Conservation (phyloP, 1,284 basidiomycete species). For the Bjerkandera adusta region DNA sequence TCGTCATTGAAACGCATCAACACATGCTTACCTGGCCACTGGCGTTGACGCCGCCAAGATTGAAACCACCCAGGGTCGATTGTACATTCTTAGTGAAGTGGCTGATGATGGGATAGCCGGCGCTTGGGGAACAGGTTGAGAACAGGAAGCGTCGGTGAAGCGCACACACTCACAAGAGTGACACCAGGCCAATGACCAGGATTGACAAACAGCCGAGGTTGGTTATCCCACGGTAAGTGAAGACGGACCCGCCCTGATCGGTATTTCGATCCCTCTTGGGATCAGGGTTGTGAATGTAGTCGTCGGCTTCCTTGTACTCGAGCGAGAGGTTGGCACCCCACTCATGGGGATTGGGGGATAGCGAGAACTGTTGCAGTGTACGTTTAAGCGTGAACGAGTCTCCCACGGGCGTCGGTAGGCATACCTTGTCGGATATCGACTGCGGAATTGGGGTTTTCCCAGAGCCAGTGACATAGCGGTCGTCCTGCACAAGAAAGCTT, state of each 20-base stretch:
- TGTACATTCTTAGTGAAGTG: slow-evolving; percentile 54
- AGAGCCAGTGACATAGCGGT: slow-evolving; percentile 37
- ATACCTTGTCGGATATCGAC: slow-evolving; percentile 39
- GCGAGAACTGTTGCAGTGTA: slow-evolving; percentile 51
- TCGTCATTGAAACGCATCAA: neutral
- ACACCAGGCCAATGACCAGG: slow-evolving; percentile 58
- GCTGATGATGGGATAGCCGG: slow-evolving; percentile 79
- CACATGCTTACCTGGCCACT: slow-evolving; percentile 62
- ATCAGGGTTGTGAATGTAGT: slow-evolving; percentile 76
- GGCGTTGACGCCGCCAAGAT: slow-evolving; percentile 79
- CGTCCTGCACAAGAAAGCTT: slow-evolving; percentile 32
- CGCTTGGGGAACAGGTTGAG: slow-evolving; percentile 46
- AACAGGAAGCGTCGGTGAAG: neutral
- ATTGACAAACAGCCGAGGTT: slow-evolving; percentile 79
- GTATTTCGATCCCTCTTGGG: slow-evolving; percentile 67
- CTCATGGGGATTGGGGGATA: slow-evolving; percentile 67
- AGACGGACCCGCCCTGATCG: slow-evolving; percentile 62
- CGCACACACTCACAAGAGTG: slow-evolving; percentile 63
- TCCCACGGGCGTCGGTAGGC: neutral
- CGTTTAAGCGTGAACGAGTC: slow-evolving; percentile 1
- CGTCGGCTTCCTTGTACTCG: slow-evolving; percentile 59
- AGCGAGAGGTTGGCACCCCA: slow-evolving; percentile 71
- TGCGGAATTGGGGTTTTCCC: slow-evolving; percentile 23
- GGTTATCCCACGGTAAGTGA: slow-evolving; percentile 69
- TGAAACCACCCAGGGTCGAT: slow-evolving; percentile 65